phyloP scores from a whole-genome alignment of 2,329 filamentous ascomycete species.

The Paecilomyces dactylethromorphus region DNA sequence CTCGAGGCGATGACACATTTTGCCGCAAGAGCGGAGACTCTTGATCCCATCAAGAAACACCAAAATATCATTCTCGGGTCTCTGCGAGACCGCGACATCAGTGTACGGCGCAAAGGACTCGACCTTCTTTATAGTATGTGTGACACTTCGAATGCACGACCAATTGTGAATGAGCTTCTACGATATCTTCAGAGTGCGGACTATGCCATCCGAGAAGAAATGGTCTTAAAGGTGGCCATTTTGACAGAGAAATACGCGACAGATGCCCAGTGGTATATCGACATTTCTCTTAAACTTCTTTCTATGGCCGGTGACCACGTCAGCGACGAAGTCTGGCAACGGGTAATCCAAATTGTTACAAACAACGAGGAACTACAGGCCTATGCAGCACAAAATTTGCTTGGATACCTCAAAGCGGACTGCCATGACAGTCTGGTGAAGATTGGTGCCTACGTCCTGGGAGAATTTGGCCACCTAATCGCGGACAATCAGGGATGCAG shows the following conservation, averaged over 20 bases:
- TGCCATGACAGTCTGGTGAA: slow-evolving; percentile 97
- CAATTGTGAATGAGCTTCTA: slow-evolving; percentile 87
- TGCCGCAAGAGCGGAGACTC: slow-evolving; percentile 83
- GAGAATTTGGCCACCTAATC: slow-evolving; percentile 94
- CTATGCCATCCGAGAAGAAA: slow-evolving; percentile 96
- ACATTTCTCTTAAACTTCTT: slow-evolving; percentile 89
- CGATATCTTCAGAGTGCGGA: slow-evolving; percentile 95
- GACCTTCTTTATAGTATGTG: slow-evolving; percentile 99
- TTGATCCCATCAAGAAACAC: slow-evolving; percentile 97
- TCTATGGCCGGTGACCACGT: slow-evolving; percentile 97
- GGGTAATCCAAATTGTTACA: slow-evolving; percentile 96
- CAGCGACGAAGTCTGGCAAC: slow-evolving; percentile 98
- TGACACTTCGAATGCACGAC: slow-evolving; percentile 85
- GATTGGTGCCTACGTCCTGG: slow-evolving; percentile 91
- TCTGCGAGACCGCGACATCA: slow-evolving; percentile 91
- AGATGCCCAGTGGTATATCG: slow-evolving; percentile 98
- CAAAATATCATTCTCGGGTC: slow-evolving; percentile 94
- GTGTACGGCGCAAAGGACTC: slow-evolving; percentile 88
- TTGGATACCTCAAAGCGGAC: slow-evolving; percentile 86
- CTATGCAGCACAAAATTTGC: slow-evolving; percentile 87
- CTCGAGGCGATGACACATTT: slow-evolving; percentile 98
- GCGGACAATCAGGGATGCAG: slow-evolving; percentile 88
- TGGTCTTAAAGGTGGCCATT: slow-evolving; percentile 98
- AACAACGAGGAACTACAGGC: slow-evolving; percentile 98
- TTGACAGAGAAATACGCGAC: slow-evolving; percentile 97